Evolutionary conservation across 2,329 filamentous ascomycete genomes (phyloP).

Genomic region (Xylariaceae sp.): DNA sequence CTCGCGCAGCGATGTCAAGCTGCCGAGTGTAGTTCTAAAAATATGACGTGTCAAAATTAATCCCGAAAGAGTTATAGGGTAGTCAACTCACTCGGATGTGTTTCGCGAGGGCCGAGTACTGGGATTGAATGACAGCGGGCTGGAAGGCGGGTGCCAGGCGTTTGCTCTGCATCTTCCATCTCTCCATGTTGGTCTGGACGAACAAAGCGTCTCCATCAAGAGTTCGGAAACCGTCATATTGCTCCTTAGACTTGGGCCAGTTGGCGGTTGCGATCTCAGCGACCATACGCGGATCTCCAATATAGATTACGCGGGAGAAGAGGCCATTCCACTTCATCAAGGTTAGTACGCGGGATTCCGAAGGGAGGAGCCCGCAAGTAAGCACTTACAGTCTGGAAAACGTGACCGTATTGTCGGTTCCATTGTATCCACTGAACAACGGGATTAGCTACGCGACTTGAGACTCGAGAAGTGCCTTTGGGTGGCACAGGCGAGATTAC

Average conservation of each 20-base stretch:
- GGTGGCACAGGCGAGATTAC: background rate
- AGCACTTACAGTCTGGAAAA: slow-evolving; percentile 14
- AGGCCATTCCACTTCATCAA: slow-evolving; percentile 13
- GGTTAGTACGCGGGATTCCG: background rate
- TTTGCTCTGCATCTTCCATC: slow-evolving; percentile 17
- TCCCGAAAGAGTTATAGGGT: too few relatives aligned
- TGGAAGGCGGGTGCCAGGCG: slow-evolving; percentile 15
- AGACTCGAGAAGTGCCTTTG: background rate
- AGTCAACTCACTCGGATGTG: slow-evolving; percentile 9
- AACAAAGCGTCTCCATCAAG: slow-evolving; percentile 17
- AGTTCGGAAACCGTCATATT: slow-evolving; percentile 15
- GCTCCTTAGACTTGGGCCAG: slow-evolving; percentile 13
- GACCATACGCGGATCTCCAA: slow-evolving; percentile 12
- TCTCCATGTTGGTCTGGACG: slow-evolving; percentile 11
- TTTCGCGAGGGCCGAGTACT: slow-evolving; percentile 10
- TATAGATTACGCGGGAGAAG: slow-evolving; percentile 15
- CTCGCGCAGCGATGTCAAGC: slow-evolving; percentile 9
- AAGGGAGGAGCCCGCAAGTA: background rate
- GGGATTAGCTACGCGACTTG: background rate
- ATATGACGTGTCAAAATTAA: background rate
- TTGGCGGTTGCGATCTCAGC: slow-evolving; percentile 15
- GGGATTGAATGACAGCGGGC: slow-evolving; percentile 11
- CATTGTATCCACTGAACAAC: slow-evolving; percentile 12
- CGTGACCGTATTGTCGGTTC: slow-evolving; percentile 16
- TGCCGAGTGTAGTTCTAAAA: slow-evolving; percentile 11